Percentiles rank a stretch among this genome's conserved stretches.
These are phyloP conservation scores for Ophiorrhiza pumila DNA, from an alignment of 257 asterid genomes.

Conservation along the genomic window DNA sequence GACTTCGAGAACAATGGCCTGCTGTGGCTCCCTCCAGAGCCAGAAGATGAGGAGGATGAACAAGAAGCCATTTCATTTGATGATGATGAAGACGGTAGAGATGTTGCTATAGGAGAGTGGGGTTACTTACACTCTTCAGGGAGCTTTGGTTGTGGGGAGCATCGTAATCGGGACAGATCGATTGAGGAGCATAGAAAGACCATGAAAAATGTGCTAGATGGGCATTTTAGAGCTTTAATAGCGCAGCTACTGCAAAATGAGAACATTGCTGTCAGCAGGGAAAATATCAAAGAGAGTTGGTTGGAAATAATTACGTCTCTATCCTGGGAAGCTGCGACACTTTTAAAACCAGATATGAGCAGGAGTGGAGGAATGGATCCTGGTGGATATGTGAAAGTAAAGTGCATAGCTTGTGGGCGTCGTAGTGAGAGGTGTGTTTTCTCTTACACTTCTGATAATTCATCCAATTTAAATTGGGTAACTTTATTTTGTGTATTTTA, in stretches of 20 bases:
- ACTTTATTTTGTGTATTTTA: neutral
- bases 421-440: slow-evolving; percentile 55
- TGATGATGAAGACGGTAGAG: slow-evolving; percentile 52
- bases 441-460: neutral
- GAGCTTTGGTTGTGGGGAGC: slow-evolving; percentile 54
- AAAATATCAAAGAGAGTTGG: slow-evolving; percentile 50
- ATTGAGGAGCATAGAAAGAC: slow-evolving; percentile 62
- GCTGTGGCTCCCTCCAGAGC: slow-evolving; percentile 78
- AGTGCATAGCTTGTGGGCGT: slow-evolving; percentile 68
- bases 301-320: slow-evolving; percentile 55
- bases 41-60: slow-evolving; percentile 73
- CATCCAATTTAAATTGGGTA: neutral
- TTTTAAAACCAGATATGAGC: slow-evolving; percentile 76
- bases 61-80: slow-evolving; percentile 43
- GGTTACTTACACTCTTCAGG: slow-evolving; percentile 49
- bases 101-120: slow-evolving; percentile 62
- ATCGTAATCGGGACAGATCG: slow-evolving; percentile 58
- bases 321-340: slow-evolving; percentile 80
- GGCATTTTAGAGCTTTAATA: slow-evolving; percentile 62
- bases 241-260: slow-evolving; percentile 67
- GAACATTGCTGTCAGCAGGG: slow-evolving; percentile 39
- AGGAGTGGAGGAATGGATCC: slow-evolving; percentile 82
- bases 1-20: slow-evolving; percentile 59
- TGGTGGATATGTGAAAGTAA: slow-evolving; percentile 78
- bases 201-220: slow-evolving; percentile 59